Evolutionary conservation across 441 rosid genomes (phyloP).

Genomic region (Adansonia gregorii): DNA sequence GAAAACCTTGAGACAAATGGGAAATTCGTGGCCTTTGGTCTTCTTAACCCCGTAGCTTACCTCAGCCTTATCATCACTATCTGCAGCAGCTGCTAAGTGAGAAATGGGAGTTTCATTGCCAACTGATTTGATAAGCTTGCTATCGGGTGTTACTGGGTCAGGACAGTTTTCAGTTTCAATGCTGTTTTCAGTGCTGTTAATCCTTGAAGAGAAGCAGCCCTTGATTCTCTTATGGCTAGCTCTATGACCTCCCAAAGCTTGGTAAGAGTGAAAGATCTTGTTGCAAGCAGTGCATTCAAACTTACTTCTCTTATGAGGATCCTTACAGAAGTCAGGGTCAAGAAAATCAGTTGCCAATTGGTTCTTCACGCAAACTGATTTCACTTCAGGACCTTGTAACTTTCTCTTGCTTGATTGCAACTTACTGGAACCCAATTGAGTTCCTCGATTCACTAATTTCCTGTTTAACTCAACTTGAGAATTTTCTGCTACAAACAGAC

Average conservation of each 20-base stretch:
- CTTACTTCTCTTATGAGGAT: slow-evolving; percentile 41
- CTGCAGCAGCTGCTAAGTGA: background rate
- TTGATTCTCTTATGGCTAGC: slow-evolving; percentile 52
- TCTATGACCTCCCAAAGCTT: slow-evolving; percentile 70
- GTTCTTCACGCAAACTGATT: slow-evolving; percentile 26
- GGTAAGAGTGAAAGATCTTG: slow-evolving; percentile 62
- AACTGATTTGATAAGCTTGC: slow-evolving; percentile 28
- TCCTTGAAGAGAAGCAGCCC: background rate
- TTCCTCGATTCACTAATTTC: slow-evolving; percentile 11
- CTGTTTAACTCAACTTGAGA: background rate
- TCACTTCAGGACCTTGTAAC: slow-evolving; percentile 24
- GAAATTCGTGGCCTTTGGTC: slow-evolving; percentile 52
- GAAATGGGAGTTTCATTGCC: slow-evolving; percentile 17
- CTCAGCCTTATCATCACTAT: slow-evolving; percentile 9
- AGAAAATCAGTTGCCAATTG: slow-evolving; percentile 16
- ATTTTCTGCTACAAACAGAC: too few species aligned
- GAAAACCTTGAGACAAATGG: slow-evolving; percentile 58
- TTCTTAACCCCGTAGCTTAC: slow-evolving; percentile 28
- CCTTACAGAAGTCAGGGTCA: slow-evolving; percentile 30
- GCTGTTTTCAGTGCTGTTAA: background rate
- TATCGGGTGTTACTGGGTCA: slow-evolving; percentile 26
- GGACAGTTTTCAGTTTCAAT: slow-evolving; percentile 33
- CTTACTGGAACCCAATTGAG: slow-evolving; percentile 22
- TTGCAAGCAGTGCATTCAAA: slow-evolving; percentile 63
- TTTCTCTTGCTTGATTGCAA: slow-evolving; percentile 38